Evolutionary conservation across 345 rosid species (phyloP).

Genomic region (Ceriops zippeliana): DNA sequence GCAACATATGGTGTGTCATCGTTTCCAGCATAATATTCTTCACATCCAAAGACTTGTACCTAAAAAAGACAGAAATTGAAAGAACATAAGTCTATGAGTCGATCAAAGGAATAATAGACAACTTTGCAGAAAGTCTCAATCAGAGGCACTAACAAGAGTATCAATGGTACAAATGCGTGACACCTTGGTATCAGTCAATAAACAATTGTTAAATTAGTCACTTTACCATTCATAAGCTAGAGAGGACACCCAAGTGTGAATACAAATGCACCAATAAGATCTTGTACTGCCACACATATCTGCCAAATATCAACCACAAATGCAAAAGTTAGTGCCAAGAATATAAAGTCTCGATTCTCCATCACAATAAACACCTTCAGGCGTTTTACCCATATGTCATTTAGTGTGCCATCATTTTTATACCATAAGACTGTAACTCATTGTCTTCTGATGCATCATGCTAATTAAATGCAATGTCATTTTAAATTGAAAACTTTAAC

Average conservation of each 20-base stretch:
- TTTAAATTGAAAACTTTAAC: neutral
- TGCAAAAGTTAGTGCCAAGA: slow-evolving; percentile 20
- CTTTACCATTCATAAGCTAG: slow-evolving; percentile 81
- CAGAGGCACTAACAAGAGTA: neutral
- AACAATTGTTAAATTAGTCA: neutral
- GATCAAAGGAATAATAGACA: no score
- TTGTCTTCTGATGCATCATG: no score
- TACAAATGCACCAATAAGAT: slow-evolving; percentile 80
- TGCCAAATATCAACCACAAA: slow-evolving; percentile 38
- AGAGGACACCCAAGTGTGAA: slow-evolving; percentile 70
- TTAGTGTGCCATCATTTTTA: no score
- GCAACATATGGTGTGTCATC: slow-evolving; percentile 76
- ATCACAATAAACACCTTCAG: no score
- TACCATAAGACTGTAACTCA: no score
- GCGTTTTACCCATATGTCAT: no score
- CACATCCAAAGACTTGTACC: slow-evolving; percentile 94
- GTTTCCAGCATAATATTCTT: slow-evolving; percentile 97
- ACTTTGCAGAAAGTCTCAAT: no score
- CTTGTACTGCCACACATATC: slow-evolving; percentile 88
- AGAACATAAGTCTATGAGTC: neutral
- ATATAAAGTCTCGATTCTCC: neutral
- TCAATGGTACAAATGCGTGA: neutral
- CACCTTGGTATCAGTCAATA: neutral
- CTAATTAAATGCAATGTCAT: no score
- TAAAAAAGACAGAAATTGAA: slow-evolving; percentile 20